Conservation (phyloP, 768 basidiomycete species). For the Pisolithus orientalis region DNA sequence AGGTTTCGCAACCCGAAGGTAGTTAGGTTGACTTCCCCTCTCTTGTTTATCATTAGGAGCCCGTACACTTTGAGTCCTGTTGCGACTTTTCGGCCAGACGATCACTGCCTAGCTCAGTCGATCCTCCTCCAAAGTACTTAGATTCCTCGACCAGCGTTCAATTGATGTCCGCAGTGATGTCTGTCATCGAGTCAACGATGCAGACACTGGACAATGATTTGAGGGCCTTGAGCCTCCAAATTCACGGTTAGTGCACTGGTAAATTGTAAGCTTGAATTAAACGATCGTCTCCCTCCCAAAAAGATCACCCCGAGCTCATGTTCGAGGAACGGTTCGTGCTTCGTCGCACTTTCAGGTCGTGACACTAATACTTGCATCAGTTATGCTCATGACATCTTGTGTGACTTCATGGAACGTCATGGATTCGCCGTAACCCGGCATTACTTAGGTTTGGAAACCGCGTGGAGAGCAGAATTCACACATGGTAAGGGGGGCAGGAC, state of each 20-base stretch:
- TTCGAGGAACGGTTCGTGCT: slow-evolving; percentile 57
- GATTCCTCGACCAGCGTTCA: slow-evolving; percentile 10
- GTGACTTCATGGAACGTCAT: slow-evolving; percentile 57
- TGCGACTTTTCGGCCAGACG: slow-evolving; percentile 38
- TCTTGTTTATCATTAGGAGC: slow-evolving; percentile 5
- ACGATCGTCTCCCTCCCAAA: slow-evolving; percentile 10
- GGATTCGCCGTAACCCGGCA: slow-evolving; percentile 68
- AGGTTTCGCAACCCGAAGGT: not conserved
- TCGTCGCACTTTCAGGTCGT: slow-evolving; percentile 1
- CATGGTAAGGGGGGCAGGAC: slow-evolving; percentile 55
- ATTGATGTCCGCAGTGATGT: slow-evolving; percentile 33
- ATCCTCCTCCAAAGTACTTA: slow-evolving; percentile 39
- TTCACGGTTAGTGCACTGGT: slow-evolving; percentile 49
- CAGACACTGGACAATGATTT: slow-evolving; percentile 47
- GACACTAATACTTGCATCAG: slow-evolving; percentile 30
- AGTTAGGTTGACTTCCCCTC: slow-evolving; percentile 6
- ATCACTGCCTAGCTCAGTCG: slow-evolving; percentile 12
- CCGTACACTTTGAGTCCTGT: slow-evolving; percentile 33
- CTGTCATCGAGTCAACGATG: slow-evolving; percentile 49
- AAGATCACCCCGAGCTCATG: slow-evolving; percentile 60
- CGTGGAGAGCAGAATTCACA: slow-evolving; percentile 70
- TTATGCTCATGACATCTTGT: slow-evolving; percentile 65
- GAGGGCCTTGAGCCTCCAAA: slow-evolving; percentile 59
- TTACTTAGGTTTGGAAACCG: slow-evolving; percentile 67
- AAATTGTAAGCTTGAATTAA: slow-evolving; percentile 4